Base-by-base conservation (phyloP, 129 eudicot species). In the Saposhnikovia divaricata region DNA sequence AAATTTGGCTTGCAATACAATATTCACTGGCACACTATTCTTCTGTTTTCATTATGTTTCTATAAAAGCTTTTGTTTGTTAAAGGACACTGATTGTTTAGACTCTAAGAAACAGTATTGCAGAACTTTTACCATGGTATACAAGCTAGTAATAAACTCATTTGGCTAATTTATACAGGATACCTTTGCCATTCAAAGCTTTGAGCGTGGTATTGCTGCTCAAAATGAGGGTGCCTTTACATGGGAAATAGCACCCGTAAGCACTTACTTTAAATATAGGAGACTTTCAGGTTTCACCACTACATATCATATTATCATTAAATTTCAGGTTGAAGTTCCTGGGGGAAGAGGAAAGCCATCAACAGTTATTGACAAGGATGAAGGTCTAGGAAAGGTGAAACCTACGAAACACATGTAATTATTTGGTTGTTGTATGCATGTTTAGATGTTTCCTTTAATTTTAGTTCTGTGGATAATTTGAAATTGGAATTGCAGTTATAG, bases 201-300 rank as follows among this genome's bases (percentile, higher is more conserved):
- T 84, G 98, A 95, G 81, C 98, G 98, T 78, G 96, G 89, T 71
- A 90, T 95, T 78, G 97, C 98, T 83, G 98, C 97, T 78, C 89
- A 94, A 79, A 93, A 89, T 83, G 82, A 85, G 81, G 91, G 91
- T 85, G 96, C 96, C 44, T 94, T 91, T 86, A 37, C 92, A 79
- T 95, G 98, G 98, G 98, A 95, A 86, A 95, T 95, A 79, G 87
- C 80, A n/a, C 98, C 98, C 18, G 98, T 95, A 84, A 87, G 96
- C 72, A 76, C 75, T 77, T 81, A 37, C 11, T 40, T 75, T 9
- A 74, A 77, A 44, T 68, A 77, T 47, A 80, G 28, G 80, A 63
- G 78, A 81, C 73, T 31, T 74, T 19, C 80, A n/a, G n/a, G 31
- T 4, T 81, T 72, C 85, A 74, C 53, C 38, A 40, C 51, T 68